Evolutionary conservation across 345 rosid genomes (phyloP), one percentile per base, ranked within the genome.

Genomic region (Combretum micranthum): DNA sequence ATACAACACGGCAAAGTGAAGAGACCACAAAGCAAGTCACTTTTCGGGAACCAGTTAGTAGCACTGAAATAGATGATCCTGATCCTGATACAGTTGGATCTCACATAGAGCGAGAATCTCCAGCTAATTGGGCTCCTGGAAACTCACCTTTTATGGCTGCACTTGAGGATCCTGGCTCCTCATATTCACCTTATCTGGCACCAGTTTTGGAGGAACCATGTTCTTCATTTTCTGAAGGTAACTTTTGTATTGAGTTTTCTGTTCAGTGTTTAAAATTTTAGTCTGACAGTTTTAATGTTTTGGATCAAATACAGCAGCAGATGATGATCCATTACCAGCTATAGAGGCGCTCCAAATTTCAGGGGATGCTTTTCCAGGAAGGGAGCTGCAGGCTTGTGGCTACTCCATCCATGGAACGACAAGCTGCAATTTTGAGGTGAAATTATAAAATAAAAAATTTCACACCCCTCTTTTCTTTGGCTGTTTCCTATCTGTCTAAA

Each of bases 381-480:
- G 76, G 75, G 94, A 84, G 65, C 94, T 92, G 63, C 96, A 80
- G 83, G 98, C 93, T 44, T 77, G 75, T 52, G 98, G 98, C 64
- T 81, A 72, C 61, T 92, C 98, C 54, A 86, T 78, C 63, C 83
- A 92, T 67, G 98, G 98, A 77, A 92, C 97, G 64, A 92, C 94
- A 61, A 89, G 94, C 69, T 92, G 98, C 81, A 92, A 92, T 66
- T 92, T 92, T 65, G 97, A 92, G 98, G 98, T 92, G 72, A 64
- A 58, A 52, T 65, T 76, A 59, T 42, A 1, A n/a, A 50, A 37
- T 61, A 39, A 32, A 15, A 42, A 13, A 8, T 32, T 56, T 47
- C 44, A 56, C 19, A 16, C 26, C 45, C 46, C 42, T 19, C 51
- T 9, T 62, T 65, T n/a, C n/a, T n/a, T n/a, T n/a, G n/a, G n/a